Base-by-base conservation (phyloP, 2,329 filamentous ascomycete genomes). In the Colletotrichum gloeosporioides region DNA sequence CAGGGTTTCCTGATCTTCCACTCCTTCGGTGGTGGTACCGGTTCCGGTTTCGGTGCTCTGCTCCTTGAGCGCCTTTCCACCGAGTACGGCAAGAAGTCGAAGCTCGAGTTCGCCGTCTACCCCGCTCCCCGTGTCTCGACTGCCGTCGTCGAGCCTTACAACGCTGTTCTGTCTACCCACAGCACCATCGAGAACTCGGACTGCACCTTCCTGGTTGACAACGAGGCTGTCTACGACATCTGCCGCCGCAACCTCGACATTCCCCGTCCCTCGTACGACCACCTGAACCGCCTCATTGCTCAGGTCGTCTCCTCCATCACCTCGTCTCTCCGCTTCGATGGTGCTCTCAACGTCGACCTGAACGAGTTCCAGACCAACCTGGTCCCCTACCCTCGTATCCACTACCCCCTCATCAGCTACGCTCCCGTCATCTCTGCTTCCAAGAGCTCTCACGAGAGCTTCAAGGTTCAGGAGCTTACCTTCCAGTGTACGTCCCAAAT, bases 371-470 rank as follows among this genome's bases (percentile, higher is more conserved):
- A 94, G 89, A 94, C 93, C 84, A 94, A 94, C 88, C 83, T 95
- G 86, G 93, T 94, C 69, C 93, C 93, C 31, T 94, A 93, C 85
- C 93, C 93, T 44, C 92, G 93, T 84, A 94, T 95, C 79, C 93
- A 94, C 88, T 95, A 94, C 85, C 93, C 93, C 69, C 86, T 94
- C 63, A 93, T 94, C 87, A 93, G 91, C 87, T 94, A 94, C 82
- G 92, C 93, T 13, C 93, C 93, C 36, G 93, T 95, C 80, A 89
- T 94, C 78, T 94, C 92, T 27, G 92, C 92, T 75, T 89, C 91
- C 88, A 95, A 95, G 91, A 95, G 94, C 85, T 91, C 93, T 64
- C 95, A 97, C 83, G 95, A 97, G 89, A 95, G 94, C 89, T 96
- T 96, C 92, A 95, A 95, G 89, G 93, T 96, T 71, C 90, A 92